phyloP scores from a whole-genome alignment of 2,329 filamentous ascomycete species.

The Aspergillus cejpii region DNA sequence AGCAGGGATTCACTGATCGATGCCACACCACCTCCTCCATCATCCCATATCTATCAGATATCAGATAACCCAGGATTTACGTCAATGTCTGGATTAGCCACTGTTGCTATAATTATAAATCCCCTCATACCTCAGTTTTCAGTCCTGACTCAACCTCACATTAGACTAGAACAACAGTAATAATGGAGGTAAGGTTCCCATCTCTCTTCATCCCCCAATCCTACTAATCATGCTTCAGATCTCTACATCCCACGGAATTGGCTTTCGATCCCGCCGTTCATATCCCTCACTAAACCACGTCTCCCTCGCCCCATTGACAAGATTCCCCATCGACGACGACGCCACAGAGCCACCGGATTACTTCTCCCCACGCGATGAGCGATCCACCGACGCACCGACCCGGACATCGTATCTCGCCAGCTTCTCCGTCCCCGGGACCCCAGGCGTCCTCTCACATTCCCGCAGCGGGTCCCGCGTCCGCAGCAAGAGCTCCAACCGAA shows the following conservation, averaged over 20 bases:
- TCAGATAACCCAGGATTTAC: too few relatives aligned
- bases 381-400: conserved; percentile 25
- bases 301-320: conserved; percentile 55
- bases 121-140: too few relatives aligned
- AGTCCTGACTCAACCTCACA: background rate
- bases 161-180: background rate
- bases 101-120: too few relatives aligned
- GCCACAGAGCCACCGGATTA: conserved; percentile 32
- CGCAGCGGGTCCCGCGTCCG: conserved; percentile 34
- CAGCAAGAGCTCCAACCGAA: conserved; percentile 32
- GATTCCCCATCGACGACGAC: conserved; percentile 48
- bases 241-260: conserved; percentile 20
- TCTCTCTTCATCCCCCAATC: background rate
- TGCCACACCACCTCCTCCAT: background rate
- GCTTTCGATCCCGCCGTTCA: conserved; percentile 46
- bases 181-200: conserved; percentile 23
- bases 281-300: conserved; percentile 55
- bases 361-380: conserved; percentile 22
- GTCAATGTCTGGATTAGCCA: too few relatives aligned
- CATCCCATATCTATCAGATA: background rate
- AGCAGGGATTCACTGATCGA: background rate
- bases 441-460: conserved; percentile 40
- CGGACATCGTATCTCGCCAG: conserved; percentile 38
- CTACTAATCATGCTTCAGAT: conserved; percentile 13
- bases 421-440: conserved; percentile 38